Percentiles rank a stretch among this genome's conserved stretches.
Conservation (phyloP, 108 stramenopile species). For the Chaetoceros muelleri region DNA sequence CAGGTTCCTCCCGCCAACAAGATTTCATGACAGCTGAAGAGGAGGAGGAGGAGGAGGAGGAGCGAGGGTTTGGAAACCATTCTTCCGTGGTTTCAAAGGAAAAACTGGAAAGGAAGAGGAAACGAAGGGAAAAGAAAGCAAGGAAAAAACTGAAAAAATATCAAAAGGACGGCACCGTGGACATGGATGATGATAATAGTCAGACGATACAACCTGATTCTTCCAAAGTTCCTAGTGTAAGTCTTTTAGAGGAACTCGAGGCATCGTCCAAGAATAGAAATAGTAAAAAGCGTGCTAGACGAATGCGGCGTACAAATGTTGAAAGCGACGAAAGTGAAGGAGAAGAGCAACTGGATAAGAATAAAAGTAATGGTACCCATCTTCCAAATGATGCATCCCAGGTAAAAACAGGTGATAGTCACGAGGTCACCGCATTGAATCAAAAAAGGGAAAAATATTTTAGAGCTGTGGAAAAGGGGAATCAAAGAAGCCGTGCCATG, state of each 20-base stretch:
- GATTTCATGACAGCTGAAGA: constrained; percentile 82
- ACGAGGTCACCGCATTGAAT: constrained; percentile 33
- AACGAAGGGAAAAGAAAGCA: constrained; percentile 27
- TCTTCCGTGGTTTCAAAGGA: constrained; percentile 12
- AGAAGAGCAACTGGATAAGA: constrained; percentile 4
- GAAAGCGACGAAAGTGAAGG: constrained; percentile 33
- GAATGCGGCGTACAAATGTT: constrained; percentile 22
- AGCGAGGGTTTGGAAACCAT: constrained; percentile 29
- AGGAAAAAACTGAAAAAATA: constrained; percentile 16
- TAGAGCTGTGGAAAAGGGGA: constrained; percentile 13
- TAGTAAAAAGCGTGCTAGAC: constrained; percentile 4
- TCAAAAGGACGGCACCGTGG: constrained; percentile 31
- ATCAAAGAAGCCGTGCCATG: constrained; percentile 11
- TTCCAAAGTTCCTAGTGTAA: background rate
- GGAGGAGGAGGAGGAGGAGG: constrained; percentile 26
- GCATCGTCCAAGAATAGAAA: constrained; percentile 12
- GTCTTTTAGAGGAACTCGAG: constrained; percentile 27
- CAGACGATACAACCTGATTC: background rate
- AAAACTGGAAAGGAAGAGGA: constrained; percentile 46
- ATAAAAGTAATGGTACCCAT: background rate
- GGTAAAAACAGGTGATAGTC: constrained; percentile 18
- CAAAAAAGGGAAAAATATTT: too few species aligned
- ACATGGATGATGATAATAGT: constrained; percentile 11
- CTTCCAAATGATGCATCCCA: constrained; percentile 5
- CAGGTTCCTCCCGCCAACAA: constrained; percentile 24